These are phyloP conservation scores for Batkoa obscura DNA, from an alignment of 371 early-diverging fungal genomes.

Conservation along the genomic window DNA sequence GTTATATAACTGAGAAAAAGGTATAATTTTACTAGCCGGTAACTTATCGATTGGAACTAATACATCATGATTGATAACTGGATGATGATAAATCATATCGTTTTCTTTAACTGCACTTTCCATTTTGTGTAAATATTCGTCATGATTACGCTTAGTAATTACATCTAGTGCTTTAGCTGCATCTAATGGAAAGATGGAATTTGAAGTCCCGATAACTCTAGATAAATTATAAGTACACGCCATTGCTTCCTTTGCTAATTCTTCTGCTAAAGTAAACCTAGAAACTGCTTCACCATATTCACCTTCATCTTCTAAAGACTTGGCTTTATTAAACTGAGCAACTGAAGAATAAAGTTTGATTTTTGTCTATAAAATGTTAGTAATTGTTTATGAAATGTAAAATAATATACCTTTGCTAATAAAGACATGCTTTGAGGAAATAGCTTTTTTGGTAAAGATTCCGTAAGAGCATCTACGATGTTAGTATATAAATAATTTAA, in stretches of 20 bases:
- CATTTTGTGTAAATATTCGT: slow-evolving; percentile 36
- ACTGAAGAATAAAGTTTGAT: slow-evolving; percentile 65
- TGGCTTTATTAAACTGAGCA: slow-evolving; percentile 62
- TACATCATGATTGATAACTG: slow-evolving; percentile 58
- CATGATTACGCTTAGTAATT: slow-evolving; percentile 30
- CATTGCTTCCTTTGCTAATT: slow-evolving; percentile 59
- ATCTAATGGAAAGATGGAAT: slow-evolving; percentile 24
- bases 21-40: slow-evolving; percentile 48
- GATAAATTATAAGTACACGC: slow-evolving; percentile 31
- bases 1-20: slow-evolving; percentile 51
- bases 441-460: slow-evolving; percentile 31
- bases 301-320: slow-evolving; percentile 46
- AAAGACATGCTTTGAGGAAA: slow-evolving; percentile 43
- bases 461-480: slow-evolving; percentile 38
- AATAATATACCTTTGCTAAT: slow-evolving; percentile 28
- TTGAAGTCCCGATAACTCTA: slow-evolving; percentile 13
- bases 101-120: slow-evolving; percentile 58
- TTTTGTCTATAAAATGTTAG: slow-evolving; percentile 20
- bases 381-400: neutral
- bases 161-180: slow-evolving; percentile 40
- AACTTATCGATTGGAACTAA: slow-evolving; percentile 65
- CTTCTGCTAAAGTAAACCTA: slow-evolving; percentile 55
- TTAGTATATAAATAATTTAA: slow-evolving; percentile 54
- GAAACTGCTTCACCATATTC: slow-evolving; percentile 76
- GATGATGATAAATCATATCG: slow-evolving; percentile 85